Conservation (phyloP, 2,329 filamentous ascomycete species). For the Alternaria infectoria region DNA sequence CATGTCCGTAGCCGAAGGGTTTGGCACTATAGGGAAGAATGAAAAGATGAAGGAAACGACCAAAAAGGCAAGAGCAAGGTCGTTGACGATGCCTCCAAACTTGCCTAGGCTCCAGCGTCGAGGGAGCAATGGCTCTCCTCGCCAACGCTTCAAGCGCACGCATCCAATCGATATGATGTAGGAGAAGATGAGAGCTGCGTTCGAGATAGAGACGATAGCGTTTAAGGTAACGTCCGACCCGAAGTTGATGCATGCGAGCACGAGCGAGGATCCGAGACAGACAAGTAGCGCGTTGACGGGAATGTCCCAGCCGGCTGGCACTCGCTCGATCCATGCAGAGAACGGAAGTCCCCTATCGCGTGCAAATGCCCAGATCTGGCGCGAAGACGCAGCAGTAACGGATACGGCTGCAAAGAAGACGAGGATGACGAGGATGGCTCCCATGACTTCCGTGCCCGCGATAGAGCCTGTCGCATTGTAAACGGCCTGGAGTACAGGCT, state of each 20-base stretch:
- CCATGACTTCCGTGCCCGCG: conserved; percentile 29
- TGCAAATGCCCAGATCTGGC: conserved; percentile 33
- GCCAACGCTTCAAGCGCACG: conserved; percentile 35
- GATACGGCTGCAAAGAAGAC: conserved; percentile 45
- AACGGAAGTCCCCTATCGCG: conserved; percentile 32
- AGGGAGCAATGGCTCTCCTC: conserved; percentile 27
- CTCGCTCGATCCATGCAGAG: conserved; percentile 28
- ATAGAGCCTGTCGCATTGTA: conserved; percentile 33
- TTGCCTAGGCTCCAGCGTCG: conserved; percentile 48
- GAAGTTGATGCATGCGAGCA: conserved; percentile 53
- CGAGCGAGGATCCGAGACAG: conserved; percentile 42
- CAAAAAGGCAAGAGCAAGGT: conserved; percentile 43
- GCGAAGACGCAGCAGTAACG: conserved; percentile 33
- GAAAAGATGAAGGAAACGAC: conserved; percentile 47
- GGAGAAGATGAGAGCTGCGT: conserved; percentile 38
- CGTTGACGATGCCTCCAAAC: conserved; percentile 48
- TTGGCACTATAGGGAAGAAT: conserved; percentile 50
- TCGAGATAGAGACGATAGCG: conserved; percentile 47
- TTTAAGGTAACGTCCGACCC: conserved; percentile 51
- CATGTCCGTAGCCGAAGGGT: conserved; percentile 44
- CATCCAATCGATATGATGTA: conserved; percentile 42
- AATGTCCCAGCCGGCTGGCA: conserved; percentile 36
- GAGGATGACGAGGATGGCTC: conserved; percentile 31
- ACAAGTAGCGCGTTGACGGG: conserved; percentile 38
- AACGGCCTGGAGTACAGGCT: conserved; percentile 31